Base-by-base conservation (phyloP, 2,329 filamentous ascomycete species). In the Knufia fluminis region DNA sequence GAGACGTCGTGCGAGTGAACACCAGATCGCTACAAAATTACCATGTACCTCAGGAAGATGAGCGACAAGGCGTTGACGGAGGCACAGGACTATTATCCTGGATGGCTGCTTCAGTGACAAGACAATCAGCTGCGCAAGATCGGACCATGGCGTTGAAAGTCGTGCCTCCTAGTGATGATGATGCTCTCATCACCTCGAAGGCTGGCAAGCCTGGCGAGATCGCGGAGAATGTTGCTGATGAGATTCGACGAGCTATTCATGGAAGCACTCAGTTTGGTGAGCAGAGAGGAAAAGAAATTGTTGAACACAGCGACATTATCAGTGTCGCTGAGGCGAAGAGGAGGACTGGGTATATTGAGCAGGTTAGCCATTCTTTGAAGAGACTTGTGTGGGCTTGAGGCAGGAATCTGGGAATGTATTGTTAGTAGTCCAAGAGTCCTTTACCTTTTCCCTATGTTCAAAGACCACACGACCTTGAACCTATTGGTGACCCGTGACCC, bases 351-450 rank as follows among this genome's bases (percentile, higher is more conserved):
- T 74, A 94, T 59, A 66, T 97, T 46, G 91, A 96, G 67, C 83
- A 91, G 64, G 68, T 94, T 61, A 87, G 89, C 1, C 89, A 97
- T 71, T 85, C 84, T 52, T 75, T 97, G 60, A 96, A 95, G 78
- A 94, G 87, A 72, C 69, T 97, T 64, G 89, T 98, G 10, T 97
- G 92, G 92, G 74, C 76, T 2, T 79, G 60, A 66, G 31, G 17
- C 33, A 16, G 16, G 28, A 31, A n/a, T n/a, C n/a, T n/a, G n/a
- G n/a, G n/a, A n/a, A n/a, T n/a, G n/a, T n/a, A n/a, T n/a, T n/a
- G n/a, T n/a, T n/a, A n/a, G n/a, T n/a, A n/a, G n/a, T n/a, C n/a
- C n/a, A n/a, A n/a, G n/a, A n/a, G n/a, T n/a, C n/a, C n/a, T n/a
- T n/a, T n/a, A n/a, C n/a, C n/a, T n/a, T n/a, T n/a, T n/a, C n/a